These are phyloP conservation scores for Blastobotrys malaysiensis DNA, from an alignment of 1,139 yeast species.

Conservation along the genomic window DNA sequence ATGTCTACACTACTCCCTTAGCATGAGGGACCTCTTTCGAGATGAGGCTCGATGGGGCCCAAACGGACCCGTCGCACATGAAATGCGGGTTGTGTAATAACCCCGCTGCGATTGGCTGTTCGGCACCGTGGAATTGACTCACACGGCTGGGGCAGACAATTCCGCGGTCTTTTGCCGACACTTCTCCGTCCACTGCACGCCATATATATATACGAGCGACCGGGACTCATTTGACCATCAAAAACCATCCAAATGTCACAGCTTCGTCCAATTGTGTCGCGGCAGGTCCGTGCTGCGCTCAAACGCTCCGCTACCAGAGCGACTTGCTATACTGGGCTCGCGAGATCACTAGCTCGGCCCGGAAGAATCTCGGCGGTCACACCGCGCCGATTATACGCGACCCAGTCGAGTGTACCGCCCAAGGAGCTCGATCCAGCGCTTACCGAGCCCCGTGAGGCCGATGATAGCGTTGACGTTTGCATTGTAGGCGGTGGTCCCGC, in stretches of 20 bases:
- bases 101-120: background rate
- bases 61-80: too few species aligned
- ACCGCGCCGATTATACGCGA: background rate
- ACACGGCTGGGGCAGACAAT: background rate
- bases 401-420: background rate
- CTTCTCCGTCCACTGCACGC: background rate
- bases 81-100: background rate
- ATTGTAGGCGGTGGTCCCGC: conserved; percentile 99
- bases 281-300: background rate
- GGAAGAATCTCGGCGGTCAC: too few species aligned
- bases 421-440: conserved; percentile 2
- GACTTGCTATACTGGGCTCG: too few species aligned
- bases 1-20: too few species aligned
- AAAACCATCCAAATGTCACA: background rate
- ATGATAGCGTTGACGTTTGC: conserved; percentile 76
- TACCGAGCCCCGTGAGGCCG: conserved; percentile 64
- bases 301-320: background rate
- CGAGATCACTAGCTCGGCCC: too few species aligned
- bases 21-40: too few species aligned
- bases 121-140: background rate
- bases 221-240: too few species aligned
- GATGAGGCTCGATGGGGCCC: too few species aligned
- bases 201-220: too few species aligned
- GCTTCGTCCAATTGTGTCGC: background rate
- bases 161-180: background rate